phyloP scores from a whole-genome alignment of 441 rosid genomes.

The Mallotus repandus region DNA sequence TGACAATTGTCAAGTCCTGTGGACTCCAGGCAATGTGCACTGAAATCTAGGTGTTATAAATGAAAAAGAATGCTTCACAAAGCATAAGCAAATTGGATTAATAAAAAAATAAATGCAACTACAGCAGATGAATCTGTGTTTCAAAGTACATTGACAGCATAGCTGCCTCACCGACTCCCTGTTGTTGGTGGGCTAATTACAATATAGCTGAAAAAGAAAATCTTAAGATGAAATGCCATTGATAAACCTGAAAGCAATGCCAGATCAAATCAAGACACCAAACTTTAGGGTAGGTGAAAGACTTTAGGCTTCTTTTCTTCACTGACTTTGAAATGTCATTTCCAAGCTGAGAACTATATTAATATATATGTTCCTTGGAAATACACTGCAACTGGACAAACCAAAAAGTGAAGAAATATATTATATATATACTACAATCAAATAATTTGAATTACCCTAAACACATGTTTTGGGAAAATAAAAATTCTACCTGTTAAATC shows the following conservation, averaged over 20 bases:
- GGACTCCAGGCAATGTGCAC: neutral
- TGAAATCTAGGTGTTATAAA: neutral
- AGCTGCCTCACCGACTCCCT: neutral
- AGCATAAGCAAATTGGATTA: neutral
- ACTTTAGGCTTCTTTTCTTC: neutral
- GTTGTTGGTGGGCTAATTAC: neutral
- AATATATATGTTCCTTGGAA: too few species aligned
- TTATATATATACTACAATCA: neutral
- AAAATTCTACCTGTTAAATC: neutral
- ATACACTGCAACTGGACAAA: neutral
- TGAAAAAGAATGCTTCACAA: neutral
- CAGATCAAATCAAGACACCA: neutral
- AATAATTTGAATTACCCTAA: neutral
- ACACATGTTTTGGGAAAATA: neutral
- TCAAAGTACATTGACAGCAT: slow-evolving; percentile 5
- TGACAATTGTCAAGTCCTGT: neutral
- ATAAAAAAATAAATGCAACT: neutral
- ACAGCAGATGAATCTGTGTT: neutral
- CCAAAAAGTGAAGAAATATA: neutral
- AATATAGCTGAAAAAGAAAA: neutral
- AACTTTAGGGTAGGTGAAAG: neutral
- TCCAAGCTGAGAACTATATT: neutral
- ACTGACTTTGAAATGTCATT: too few species aligned
- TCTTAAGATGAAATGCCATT: neutral
- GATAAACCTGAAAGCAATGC: slow-evolving; percentile 3